Conservation (phyloP, 2,329 filamentous ascomycete genomes). For the Aschersonia sp. region DNA sequence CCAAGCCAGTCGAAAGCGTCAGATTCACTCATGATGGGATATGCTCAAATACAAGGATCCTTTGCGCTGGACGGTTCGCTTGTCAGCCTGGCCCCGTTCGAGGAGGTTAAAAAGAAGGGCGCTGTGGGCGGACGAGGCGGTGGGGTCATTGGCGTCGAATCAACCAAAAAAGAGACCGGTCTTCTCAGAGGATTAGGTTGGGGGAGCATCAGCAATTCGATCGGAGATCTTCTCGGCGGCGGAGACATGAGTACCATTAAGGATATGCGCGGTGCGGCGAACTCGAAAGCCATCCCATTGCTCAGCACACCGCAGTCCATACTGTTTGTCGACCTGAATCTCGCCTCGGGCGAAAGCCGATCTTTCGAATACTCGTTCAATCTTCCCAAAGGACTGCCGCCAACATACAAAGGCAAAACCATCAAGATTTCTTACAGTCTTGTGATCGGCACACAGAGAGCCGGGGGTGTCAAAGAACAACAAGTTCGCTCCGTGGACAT, state of each 20-base stretch:
- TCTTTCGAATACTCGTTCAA: constrained; percentile 79
- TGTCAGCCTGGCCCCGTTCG: constrained; percentile 78
- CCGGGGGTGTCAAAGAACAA: constrained; percentile 62
- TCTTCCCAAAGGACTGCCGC: constrained; percentile 78
- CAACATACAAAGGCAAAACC: constrained; percentile 77
- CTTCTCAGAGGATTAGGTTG: constrained; percentile 77
- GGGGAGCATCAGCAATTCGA: constrained; percentile 74
- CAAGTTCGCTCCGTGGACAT: constrained; percentile 84
- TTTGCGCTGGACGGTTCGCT: constrained; percentile 87
- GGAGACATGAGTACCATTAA: constrained; percentile 86
- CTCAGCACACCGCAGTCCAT: constrained; percentile 94
- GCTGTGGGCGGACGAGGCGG: constrained; percentile 79
- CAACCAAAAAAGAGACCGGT: constrained; percentile 58
- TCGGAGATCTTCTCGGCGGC: constrained; percentile 75
- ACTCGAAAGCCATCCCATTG: constrained; percentile 74
- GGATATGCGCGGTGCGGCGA: constrained; percentile 82
- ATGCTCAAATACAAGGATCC: constrained; percentile 82
- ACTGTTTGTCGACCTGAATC: constrained; percentile 80
- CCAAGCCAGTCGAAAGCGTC: constrained; percentile 32
- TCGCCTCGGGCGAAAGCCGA: constrained; percentile 78
- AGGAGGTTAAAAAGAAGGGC: constrained; percentile 89
- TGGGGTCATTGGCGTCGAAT: constrained; percentile 71
- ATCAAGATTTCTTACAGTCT: constrained; percentile 91
- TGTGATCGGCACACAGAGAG: constrained; percentile 80
- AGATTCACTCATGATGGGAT: constrained; percentile 94